phyloP scores from a whole-genome alignment of 2,329 filamentous ascomycete species.

The Aspergillus tubingensis region DNA sequence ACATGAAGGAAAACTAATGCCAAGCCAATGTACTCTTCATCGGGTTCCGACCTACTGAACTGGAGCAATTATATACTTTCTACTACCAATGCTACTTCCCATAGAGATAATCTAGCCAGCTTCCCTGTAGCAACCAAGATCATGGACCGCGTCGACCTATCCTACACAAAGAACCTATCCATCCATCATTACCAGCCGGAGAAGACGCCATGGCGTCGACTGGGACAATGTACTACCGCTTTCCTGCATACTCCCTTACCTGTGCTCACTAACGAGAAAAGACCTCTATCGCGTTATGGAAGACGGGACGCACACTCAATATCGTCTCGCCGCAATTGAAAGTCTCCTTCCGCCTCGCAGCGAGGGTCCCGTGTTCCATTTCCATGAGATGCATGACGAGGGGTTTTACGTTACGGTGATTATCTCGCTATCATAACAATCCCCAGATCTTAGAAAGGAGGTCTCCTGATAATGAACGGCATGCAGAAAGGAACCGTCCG shows the following conservation, averaged over 20 bases:
- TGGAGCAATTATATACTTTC: no score
- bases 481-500: constrained; percentile 48
- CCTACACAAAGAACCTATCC: constrained; percentile 1
- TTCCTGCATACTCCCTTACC: no score
- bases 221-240: constrained; percentile 2
- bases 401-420: constrained; percentile 54
- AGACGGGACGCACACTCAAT: constrained; percentile 43
- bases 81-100: no score
- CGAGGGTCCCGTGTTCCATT: constrained; percentile 53
- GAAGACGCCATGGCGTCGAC: neutral
- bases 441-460: neutral
- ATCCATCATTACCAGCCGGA: constrained; percentile 9
- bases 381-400: constrained; percentile 62
- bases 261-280: neutral
- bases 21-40: neutral
- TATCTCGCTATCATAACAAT: no score
- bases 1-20: no score
- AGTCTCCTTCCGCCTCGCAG: constrained; percentile 49
- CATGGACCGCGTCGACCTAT: constrained; percentile 1
- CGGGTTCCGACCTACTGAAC: neutral
- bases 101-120: no score
- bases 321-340: constrained; percentile 46
- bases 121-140: neutral
- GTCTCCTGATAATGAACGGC: neutral
- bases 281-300: constrained; percentile 28